Conservation (phyloP, 2,329 filamentous ascomycete genomes). For the Zasmidium citrigriseum region DNA sequence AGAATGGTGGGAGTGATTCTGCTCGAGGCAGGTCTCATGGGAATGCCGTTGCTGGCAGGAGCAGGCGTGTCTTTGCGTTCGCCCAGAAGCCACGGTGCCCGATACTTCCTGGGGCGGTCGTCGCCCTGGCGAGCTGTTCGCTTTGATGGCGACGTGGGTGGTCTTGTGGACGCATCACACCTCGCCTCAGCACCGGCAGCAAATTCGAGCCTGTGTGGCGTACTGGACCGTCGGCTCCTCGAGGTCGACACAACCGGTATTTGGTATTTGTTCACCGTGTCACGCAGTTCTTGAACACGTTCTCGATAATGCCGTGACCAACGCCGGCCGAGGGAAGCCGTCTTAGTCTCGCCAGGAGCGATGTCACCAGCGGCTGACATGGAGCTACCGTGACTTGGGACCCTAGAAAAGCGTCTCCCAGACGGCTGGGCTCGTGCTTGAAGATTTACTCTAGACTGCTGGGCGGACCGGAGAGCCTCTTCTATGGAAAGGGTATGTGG, state of each 20-base stretch:
- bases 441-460: not conserved
- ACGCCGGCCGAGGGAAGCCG: slow-evolving; percentile 15
- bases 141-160: slow-evolving; percentile 34
- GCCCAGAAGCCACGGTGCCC: slow-evolving; percentile 15
- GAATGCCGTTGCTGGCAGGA: slow-evolving; percentile 24
- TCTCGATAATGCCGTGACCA: slow-evolving; percentile 19
- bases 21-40: slow-evolving; percentile 20
- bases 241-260: slow-evolving; percentile 15
- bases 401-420: not conserved
- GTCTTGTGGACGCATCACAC: slow-evolving; percentile 6
- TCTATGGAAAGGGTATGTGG: not conserved
- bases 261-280: slow-evolving; percentile 17
- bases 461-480: not conserved
- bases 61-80: slow-evolving; percentile 38
- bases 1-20: slow-evolving; percentile 15
- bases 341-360: slow-evolving; percentile 2
- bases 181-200: slow-evolving; percentile 5
- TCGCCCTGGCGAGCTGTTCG: slow-evolving; percentile 28
- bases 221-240: slow-evolving; percentile 28
- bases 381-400: not conserved
- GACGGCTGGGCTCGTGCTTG: not conserved
- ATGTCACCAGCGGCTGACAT: not conserved
- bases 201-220: slow-evolving; percentile 21
- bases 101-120: slow-evolving; percentile 30
- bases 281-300: slow-evolving; percentile 17